These are phyloP conservation scores for Boletellus ananiceps DNA, from an alignment of 768 basidiomycete genomes.

Conservation along the genomic window DNA sequence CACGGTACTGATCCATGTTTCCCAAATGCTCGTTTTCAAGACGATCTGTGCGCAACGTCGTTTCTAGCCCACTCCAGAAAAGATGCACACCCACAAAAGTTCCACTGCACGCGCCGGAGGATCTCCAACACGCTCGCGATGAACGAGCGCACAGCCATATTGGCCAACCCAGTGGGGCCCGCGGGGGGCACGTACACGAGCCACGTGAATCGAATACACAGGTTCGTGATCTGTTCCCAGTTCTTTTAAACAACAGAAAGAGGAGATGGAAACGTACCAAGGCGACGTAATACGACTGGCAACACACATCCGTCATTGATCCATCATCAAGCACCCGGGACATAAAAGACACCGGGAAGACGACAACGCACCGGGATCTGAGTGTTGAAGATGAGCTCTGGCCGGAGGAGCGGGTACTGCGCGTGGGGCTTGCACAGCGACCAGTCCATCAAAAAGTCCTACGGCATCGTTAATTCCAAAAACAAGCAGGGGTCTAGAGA, in stretches of 20 bases:
- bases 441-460: conserved; percentile 96
- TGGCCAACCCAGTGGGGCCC: conserved; percentile 40
- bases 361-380: conserved; percentile 46
- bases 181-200: conserved; percentile 64
- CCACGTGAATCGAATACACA: conserved; percentile 78
- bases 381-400: conserved; percentile 70
- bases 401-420: conserved; percentile 57
- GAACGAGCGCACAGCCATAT: conserved; percentile 56
- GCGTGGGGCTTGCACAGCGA: conserved; percentile 61
- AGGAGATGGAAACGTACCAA: conserved; percentile 42
- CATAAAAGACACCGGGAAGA: not conserved
- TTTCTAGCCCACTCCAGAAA: no score
- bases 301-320: not conserved
- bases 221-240: conserved; percentile 45
- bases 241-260: not conserved
- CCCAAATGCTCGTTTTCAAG: conserved; percentile 92
- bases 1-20: conserved; percentile 91
- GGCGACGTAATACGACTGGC: conserved; percentile 72
- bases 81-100: conserved; percentile 61
- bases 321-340: no score
- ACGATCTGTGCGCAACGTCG: conserved; percentile 60
- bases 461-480: not conserved
- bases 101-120: conserved; percentile 83
- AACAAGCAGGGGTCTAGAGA: no score
- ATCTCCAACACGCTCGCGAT: conserved; percentile 70